Evolutionary conservation across 2,329 filamentous ascomycete genomes (phyloP), one percentile per base, ranked within the genome.

Genomic region (Biscogniauxia marginata): DNA sequence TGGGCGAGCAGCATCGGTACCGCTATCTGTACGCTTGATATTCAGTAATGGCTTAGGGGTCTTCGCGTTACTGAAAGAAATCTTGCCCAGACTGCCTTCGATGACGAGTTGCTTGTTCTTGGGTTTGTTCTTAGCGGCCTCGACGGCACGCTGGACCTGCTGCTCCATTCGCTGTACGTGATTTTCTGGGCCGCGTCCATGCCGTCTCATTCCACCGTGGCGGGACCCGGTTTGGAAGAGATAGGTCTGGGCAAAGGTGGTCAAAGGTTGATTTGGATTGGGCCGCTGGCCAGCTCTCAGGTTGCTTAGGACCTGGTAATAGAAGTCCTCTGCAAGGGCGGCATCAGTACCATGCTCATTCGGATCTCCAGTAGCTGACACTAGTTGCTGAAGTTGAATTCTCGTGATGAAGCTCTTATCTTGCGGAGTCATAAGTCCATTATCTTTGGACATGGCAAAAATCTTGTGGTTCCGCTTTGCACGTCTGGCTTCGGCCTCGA

Each of bases 401-500:
- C 95, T 87, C 4, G 95, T 98, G 64, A 99, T 96, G 75, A 98
- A 99, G 72, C 97, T 99, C 81, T 99, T 99, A 75, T 99, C 95
- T 70, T 98, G 93, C 0, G 95, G 95, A 3, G 95, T 99, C 95
- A 99, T 99, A 59, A 99, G 77, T 21, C 95, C 95, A 69, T 99
- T 99, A 67, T 96, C 92, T 75, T 91, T 92, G 21, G 91, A 96
- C 52, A 97, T 78, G 45, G 96, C 80, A 76, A 93, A 93, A 60
- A 99, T 98, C 79, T 99, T 99, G 77, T 98, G 93, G 70, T 99
- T 98, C 45, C 95, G 86, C 80, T 99, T 99, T 5, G 95, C 93
- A 50, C 95, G 87, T 75, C 93, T 95, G 0, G 93, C 93, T 73
- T 99, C 95, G 71, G 96, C 93, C 62, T 91, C 87, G 52, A 98